Conservation (phyloP, 306 rosid genomes). For the Arachis stenosperma region DNA sequence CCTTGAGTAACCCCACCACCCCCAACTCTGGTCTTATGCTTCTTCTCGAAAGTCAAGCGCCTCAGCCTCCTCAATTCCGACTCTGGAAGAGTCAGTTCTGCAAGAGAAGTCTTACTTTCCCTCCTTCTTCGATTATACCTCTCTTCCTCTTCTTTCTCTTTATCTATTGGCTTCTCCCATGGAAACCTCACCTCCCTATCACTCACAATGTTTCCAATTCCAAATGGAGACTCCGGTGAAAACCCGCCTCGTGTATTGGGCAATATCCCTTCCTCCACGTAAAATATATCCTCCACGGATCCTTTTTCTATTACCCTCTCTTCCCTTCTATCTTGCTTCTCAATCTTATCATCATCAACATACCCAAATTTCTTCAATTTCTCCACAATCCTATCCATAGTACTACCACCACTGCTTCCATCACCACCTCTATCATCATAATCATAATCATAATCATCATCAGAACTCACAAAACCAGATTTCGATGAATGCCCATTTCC, state of each 20-base stretch:
- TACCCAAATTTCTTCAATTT: slow-evolving; percentile 86
- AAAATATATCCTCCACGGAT: slow-evolving; percentile 87
- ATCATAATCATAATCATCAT: slow-evolving; percentile 30
- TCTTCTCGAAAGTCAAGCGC: slow-evolving; percentile 81
- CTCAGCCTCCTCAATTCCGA: slow-evolving; percentile 85
- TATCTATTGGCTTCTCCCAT: slow-evolving; percentile 79
- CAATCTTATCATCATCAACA: slow-evolving; percentile 55
- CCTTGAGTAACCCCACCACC: slow-evolving; percentile 85
- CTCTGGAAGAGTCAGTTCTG: slow-evolving; percentile 91
- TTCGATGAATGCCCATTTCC: slow-evolving; percentile 54
- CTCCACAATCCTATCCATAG: slow-evolving; percentile 88
- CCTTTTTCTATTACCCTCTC: slow-evolving; percentile 77
- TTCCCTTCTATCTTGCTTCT: slow-evolving; percentile 35
- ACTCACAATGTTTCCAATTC: slow-evolving; percentile 68
- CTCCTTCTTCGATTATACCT: slow-evolving; percentile 47
- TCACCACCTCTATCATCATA: slow-evolving; percentile 17
- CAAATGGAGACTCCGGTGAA: slow-evolving; percentile 67
- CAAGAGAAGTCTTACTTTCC: slow-evolving; percentile 66
- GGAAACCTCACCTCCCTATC: slow-evolving; percentile 83
- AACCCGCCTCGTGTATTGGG: slow-evolving; percentile 86
- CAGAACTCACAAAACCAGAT: slow-evolving; percentile 41
- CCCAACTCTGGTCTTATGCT: slow-evolving; percentile 91
- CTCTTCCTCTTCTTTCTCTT: slow-evolving; percentile 42
- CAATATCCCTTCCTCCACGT: slow-evolving; percentile 86
- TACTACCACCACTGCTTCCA: slow-evolving; percentile 59